Percentiles rank a stretch among this genome's conserved stretches.
Conservation (phyloP, 345 rosid species). For the Brassica carinata region DNA sequence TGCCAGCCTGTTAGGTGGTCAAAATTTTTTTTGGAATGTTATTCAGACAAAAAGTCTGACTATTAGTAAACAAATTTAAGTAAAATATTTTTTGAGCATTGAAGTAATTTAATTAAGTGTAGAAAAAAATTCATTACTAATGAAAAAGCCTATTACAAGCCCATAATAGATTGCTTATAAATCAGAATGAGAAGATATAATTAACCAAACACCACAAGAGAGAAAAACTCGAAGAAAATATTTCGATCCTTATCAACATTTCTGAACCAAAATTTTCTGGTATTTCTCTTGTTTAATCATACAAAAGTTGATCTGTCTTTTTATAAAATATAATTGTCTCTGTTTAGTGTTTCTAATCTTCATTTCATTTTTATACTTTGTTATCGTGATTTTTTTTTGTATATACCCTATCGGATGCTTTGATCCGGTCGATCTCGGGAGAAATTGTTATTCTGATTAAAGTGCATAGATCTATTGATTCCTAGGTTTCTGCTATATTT, state of each 20-base stretch:
- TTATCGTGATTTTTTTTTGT: neutral
- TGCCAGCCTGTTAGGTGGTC: neutral
- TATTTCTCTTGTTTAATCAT: neutral
- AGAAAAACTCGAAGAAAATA: neutral
- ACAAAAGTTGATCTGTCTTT: neutral
- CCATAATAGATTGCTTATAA: conserved; percentile 15
- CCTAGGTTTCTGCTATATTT: neutral
- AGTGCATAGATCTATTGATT: neutral
- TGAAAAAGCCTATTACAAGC: conserved; percentile 10
- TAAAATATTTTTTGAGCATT: neutral
- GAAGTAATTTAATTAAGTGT: neutral
- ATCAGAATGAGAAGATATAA: neutral
- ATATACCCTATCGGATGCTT: conserved; percentile 15
- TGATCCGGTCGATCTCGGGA: conserved; percentile 5
- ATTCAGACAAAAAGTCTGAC: too few relatives aligned
- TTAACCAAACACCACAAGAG: conserved; percentile 4
- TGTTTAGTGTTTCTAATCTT: neutral
- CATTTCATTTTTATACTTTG: neutral
- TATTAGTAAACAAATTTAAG: neutral
- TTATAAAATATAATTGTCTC: neutral
- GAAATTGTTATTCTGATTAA: neutral
- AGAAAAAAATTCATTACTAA: neutral
- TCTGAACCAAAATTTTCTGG: neutral
- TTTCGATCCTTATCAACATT: neutral
- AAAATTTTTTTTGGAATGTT: too few relatives aligned